These are phyloP conservation scores for Suillus subalutaceus DNA, from an alignment of 768 basidiomycete species.

Conservation along the genomic window DNA sequence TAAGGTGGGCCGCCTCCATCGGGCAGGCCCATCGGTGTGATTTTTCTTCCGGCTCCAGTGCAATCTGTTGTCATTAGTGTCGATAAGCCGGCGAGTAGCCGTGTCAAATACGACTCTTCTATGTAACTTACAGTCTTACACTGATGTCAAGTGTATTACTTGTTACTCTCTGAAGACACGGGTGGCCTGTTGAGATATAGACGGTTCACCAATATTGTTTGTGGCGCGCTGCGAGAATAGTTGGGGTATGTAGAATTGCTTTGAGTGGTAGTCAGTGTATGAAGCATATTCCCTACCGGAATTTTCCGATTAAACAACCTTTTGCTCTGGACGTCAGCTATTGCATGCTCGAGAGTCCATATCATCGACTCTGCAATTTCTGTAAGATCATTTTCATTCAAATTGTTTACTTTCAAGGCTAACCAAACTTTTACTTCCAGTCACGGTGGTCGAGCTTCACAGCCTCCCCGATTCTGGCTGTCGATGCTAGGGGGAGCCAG, in stretches of 20 bases:
- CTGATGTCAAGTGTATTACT: not conserved
- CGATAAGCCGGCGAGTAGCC: not conserved
- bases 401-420: not conserved
- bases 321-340: not conserved
- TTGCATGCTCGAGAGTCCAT: not conserved
- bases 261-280: not conserved
- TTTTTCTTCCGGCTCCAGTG: not conserved
- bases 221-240: not conserved
- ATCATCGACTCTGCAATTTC: slow-evolving; percentile 6
- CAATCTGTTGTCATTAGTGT: not conserved
- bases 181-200: not conserved
- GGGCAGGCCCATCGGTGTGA: not conserved
- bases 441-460: slow-evolving; percentile 41
- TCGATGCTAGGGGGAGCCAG: slow-evolving; percentile 74
- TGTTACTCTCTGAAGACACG: not conserved
- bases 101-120: not conserved
- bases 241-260: not conserved
- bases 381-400: not conserved
- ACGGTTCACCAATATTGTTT: not conserved
- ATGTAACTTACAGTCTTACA: not conserved
- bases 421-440: slow-evolving; percentile 14
- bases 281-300: not conserved
- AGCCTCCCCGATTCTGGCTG: slow-evolving; percentile 48
- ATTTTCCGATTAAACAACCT: slow-evolving; percentile 2
- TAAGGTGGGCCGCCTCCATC: not conserved